These are phyloP conservation scores for Amanita thiersii DNA, from an alignment of 768 basidiomycete genomes.

Conservation along the genomic window DNA sequence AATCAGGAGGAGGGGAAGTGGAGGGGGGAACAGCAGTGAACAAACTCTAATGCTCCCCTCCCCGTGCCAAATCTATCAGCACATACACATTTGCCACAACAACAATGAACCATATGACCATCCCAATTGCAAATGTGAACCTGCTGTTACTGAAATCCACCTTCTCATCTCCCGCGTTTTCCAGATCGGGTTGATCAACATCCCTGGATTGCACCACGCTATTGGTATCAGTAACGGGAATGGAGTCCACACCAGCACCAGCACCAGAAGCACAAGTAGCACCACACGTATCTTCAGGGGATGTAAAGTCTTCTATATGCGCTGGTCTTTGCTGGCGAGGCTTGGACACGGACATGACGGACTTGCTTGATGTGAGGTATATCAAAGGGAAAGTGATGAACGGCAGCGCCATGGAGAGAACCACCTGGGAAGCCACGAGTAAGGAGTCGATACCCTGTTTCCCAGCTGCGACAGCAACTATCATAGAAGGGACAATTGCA, in stretches of 20 bases:
- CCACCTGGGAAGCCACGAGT: constrained; percentile 82
- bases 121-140: constrained; percentile 41
- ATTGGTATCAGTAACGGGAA: neutral
- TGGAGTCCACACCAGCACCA: neutral
- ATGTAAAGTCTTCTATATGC: constrained; percentile 18
- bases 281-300: neutral
- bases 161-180: constrained; percentile 23
- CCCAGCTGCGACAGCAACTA: constrained; percentile 69
- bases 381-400: constrained; percentile 81
- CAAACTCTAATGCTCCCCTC: constrained; percentile 12
- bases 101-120: constrained; percentile 55
- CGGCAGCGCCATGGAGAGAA: constrained; percentile 75
- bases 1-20: too few relatives aligned
- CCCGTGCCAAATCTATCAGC: constrained; percentile 43
- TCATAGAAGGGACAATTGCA: constrained; percentile 75
- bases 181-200: constrained; percentile 14
- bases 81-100: constrained; percentile 73
- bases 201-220: constrained; percentile 8
- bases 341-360: constrained; percentile 65
- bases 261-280: constrained; percentile 13
- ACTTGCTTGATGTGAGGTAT: constrained; percentile 62
- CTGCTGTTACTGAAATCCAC: constrained; percentile 62
- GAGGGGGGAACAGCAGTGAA: neutral
- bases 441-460: constrained; percentile 62
- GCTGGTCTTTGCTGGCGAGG: constrained; percentile 28